Percentiles rank a stretch among this genome's conserved stretches.
These are phyloP conservation scores for Peronosclerospora sorghi DNA, from an alignment of 352 stramenopile genomes.

Conservation along the genomic window DNA sequence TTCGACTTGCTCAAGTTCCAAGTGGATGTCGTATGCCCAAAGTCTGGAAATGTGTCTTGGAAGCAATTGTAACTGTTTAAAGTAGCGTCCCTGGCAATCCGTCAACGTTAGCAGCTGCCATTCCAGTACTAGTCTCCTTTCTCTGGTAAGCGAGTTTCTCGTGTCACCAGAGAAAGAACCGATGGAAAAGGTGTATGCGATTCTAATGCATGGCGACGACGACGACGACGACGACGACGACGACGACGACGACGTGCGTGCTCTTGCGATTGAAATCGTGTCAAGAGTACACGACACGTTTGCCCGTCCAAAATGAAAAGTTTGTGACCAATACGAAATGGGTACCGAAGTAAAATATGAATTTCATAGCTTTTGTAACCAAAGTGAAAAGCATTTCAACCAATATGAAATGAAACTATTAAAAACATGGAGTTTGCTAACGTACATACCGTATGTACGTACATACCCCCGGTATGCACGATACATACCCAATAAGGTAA, in stretches of 20 bases:
- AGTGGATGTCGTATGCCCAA: slow-evolving; percentile 48
- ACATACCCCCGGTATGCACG: too few relatives aligned
- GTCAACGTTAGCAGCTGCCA: slow-evolving; percentile 25
- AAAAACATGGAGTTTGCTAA: too few relatives aligned
- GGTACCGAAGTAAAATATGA: too few relatives aligned
- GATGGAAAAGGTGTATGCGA: slow-evolving; percentile 64
- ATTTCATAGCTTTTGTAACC: too few relatives aligned
- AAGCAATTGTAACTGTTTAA: slow-evolving; percentile 53
- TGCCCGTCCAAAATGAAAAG: too few relatives aligned
- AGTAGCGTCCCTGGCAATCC: slow-evolving; percentile 54
- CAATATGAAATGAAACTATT: too few relatives aligned
- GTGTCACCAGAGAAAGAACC: slow-evolving; percentile 52
- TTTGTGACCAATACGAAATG: too few relatives aligned
- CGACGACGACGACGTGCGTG: slow-evolving; percentile 44
- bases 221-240: too few relatives aligned
- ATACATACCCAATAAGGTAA: too few relatives aligned
- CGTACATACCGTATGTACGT: too few relatives aligned
- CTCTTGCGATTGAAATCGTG: slow-evolving; percentile 45
- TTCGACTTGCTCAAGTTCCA: slow-evolving; percentile 42
- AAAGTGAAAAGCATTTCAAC: too few relatives aligned
- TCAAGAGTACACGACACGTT: slow-evolving; percentile 36
- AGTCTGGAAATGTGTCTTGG: slow-evolving; percentile 53
- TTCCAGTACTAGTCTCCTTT: slow-evolving; percentile 39
- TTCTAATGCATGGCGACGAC: slow-evolving; percentile 71
- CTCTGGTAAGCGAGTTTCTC: slow-evolving; percentile 46